Evolutionary conservation across 176 grass and related monocot genomes (phyloP), one percentile per base, ranked within the genome.

Genomic region (Eragrostis curvula): DNA sequence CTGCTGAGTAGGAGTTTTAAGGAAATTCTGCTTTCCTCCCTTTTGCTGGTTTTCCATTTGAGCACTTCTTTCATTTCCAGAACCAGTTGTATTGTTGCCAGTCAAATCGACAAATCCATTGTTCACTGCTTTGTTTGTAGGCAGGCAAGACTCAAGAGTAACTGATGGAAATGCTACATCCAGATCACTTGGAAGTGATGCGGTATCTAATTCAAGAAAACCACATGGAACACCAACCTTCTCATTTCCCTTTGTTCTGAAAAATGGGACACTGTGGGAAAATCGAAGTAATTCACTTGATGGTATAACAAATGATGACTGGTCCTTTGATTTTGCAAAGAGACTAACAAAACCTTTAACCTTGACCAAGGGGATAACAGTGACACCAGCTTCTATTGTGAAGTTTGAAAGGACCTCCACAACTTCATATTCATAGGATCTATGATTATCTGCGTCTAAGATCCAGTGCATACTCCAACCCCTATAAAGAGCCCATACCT

Each of bases 401-500:
- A 94, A 88, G 85, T 94, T 68, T 50, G 89, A 97, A 55, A 97
- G 59, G 28, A 97, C 74, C 74, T 94, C 89, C 42, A 94, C 91
- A 72, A 92, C 46, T 52, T 91, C 91, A 49, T 91, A 97, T 63
- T 90, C 75, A 32, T 84, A 92, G 36, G 77, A 46, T 59, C 41
- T 80, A 78, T 82, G 81, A 25, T 82, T 84, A 41, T 92, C 73
- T 69, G 87, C 79, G 52, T 94, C 75, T 79, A 76, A 84, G 48
- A 58, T 78, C 94, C 94, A 97, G 71, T 66, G 39, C 68, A 85
- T 79, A 83, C 86, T 79, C 94, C 91, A 97, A 62, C 78, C 87
- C 73, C 84, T 94, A 75, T 60, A 97, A 79, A 94, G 46, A 80
- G 89, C 89, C 91, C 94, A 97, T 60, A 88, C 70, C 74, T 97